Conservation (phyloP, 495 filamentous ascomycete species). For the Cercophora newfieldiana region DNA sequence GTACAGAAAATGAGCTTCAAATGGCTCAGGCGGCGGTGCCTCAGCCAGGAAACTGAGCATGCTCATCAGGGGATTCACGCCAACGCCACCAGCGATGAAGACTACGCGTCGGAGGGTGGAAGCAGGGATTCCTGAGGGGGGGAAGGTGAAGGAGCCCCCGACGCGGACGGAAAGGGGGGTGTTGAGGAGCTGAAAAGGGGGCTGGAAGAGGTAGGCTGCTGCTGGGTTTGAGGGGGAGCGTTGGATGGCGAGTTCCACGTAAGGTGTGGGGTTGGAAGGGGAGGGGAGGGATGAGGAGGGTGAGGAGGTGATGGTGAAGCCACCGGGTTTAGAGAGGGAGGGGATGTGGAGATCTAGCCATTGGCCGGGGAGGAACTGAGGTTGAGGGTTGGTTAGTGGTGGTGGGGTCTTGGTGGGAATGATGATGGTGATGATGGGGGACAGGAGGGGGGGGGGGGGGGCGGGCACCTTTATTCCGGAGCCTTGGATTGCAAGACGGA, state of each 20-base stretch:
- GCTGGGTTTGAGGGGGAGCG: conserved; percentile 37
- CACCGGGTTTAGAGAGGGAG: conserved; percentile 64
- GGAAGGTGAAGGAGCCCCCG: conserved; percentile 80
- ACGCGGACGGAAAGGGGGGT: conserved; percentile 64
- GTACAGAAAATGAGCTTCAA: conserved; percentile 42
- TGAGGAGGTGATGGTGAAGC: conserved; percentile 84
- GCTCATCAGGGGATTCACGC: conserved; percentile 68
- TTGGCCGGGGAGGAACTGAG: conserved; percentile 80
- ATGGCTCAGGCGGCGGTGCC: not conserved
- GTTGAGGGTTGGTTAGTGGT: not conserved
- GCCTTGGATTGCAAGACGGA: conserved; percentile 37
- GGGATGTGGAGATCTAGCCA: conserved; percentile 87
- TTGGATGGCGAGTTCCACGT: conserved; percentile 36
- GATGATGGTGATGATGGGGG: too few relatives aligned
- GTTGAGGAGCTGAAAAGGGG: conserved; percentile 53
- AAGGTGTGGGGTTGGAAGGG: conserved; percentile 27
- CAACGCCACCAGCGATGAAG: conserved; percentile 80
- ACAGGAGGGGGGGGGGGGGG: not conserved
- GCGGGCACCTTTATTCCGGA: conserved; percentile 28
- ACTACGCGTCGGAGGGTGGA: conserved; percentile 58
- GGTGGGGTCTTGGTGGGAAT: too few relatives aligned
- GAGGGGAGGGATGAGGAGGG: conserved; percentile 43
- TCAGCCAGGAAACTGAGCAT: conserved; percentile 45
- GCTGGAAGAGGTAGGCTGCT: conserved; percentile 75
- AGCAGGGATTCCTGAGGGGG: conserved; percentile 61